Percentiles rank a stretch among this genome's conserved stretches.
These are phyloP conservation scores for Nigrospora sphaerica DNA, from an alignment of 2,329 filamentous ascomycete genomes.

Conservation along the genomic window DNA sequence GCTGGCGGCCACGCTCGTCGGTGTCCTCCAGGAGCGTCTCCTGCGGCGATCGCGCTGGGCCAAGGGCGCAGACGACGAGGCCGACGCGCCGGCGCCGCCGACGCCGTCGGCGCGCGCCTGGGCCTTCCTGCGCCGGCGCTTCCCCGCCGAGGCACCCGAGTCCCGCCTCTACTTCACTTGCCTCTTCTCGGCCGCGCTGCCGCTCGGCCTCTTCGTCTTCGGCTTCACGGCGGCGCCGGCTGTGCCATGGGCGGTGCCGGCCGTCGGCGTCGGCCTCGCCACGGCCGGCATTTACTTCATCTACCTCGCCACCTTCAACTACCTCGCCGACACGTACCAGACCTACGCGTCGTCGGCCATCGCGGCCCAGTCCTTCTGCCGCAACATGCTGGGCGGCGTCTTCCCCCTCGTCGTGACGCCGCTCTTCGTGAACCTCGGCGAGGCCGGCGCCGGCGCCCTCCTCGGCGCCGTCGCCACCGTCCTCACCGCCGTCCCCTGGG, in stretches of 20 bases:
- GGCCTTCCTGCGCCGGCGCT: conserved; percentile 34
- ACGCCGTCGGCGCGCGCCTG: conserved; percentile 28
- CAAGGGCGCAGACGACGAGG: conserved; percentile 19
- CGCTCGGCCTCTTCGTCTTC: conserved; percentile 75
- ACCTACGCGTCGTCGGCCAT: conserved; percentile 78
- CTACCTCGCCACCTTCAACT: conserved; percentile 88
- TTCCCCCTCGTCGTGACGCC: conserved; percentile 72
- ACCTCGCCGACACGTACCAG: conserved; percentile 82
- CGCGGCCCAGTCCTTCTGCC: conserved; percentile 78
- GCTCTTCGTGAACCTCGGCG: conserved; percentile 68
- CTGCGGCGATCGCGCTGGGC: conserved; percentile 38
- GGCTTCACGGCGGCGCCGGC: conserved; percentile 59
- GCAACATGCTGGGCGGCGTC: conserved; percentile 73
- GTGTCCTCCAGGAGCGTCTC: conserved; percentile 66
- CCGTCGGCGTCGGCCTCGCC: conserved; percentile 63
- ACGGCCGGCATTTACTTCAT: conserved; percentile 83
- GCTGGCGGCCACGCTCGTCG: conserved; percentile 58
- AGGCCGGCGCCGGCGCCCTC: conserved; percentile 63
- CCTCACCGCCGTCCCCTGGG: conserved; percentile 80
- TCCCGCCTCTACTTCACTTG: conserved; percentile 78
- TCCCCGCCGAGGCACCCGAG: conserved; percentile 58
- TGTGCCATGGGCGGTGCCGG: conserved; percentile 66
- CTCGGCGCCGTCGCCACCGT: conserved; percentile 64
- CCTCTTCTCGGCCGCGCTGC: conserved; percentile 66
- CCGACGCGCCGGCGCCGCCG: conserved; percentile 8